Percentiles rank a stretch among this genome's conserved stretches.
Evolutionary conservation across 208 protist genomes (phyloP).

Genomic region (Tritrichomonas musculus): DNA sequence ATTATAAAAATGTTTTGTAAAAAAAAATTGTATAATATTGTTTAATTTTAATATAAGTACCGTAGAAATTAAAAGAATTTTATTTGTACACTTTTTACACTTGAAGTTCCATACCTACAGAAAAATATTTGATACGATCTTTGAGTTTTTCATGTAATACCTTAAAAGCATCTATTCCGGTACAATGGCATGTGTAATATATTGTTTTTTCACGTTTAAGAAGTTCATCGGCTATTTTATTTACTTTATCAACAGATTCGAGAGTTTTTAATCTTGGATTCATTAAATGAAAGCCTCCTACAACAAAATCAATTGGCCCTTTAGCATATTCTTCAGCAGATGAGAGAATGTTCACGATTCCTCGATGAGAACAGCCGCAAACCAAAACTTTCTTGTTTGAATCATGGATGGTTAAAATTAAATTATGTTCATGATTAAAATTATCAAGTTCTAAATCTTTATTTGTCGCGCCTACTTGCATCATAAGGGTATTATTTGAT

Average conservation of each 20-base stretch:
- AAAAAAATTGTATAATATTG: too few relatives aligned
- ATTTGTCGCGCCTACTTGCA: not conserved
- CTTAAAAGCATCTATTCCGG: not conserved
- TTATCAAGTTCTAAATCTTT: not conserved
- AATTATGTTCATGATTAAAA: not conserved
- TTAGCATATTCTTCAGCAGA: not conserved
- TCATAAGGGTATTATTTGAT: not conserved
- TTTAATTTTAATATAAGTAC: too few relatives aligned
- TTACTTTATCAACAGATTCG: not conserved
- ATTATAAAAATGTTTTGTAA: too few relatives aligned
- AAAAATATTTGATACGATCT: not conserved
- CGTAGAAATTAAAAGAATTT: too few relatives aligned
- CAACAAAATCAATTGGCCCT: not conserved
- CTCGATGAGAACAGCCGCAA: not conserved
- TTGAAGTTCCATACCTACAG: too few relatives aligned
- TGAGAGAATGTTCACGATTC: not conserved
- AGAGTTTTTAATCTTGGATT: not conserved
- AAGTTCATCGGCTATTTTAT: not conserved
- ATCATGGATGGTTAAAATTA: not conserved
- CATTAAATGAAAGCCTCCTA: not conserved
- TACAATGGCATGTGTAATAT: slow-evolving; percentile 8
- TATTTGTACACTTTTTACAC: too few relatives aligned
- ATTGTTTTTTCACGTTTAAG: not conserved
- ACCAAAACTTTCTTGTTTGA: not conserved
- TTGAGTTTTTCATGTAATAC: not conserved